A percentile compares a stretch with the other conserved stretches of the same genome.
Conservation (phyloP, 1,139 yeast genomes). For the Pichia sp. region DNA sequence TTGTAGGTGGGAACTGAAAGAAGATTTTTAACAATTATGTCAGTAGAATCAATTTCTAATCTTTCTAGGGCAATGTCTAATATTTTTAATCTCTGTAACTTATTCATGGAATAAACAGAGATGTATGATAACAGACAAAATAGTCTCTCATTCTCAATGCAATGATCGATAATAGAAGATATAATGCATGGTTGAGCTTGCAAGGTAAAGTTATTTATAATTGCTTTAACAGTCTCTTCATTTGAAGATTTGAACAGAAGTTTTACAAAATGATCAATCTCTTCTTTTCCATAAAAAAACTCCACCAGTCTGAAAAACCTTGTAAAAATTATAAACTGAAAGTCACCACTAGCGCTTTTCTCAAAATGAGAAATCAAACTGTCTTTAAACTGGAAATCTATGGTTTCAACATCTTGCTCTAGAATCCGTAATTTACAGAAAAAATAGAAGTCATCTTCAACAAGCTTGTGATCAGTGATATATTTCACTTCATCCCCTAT, state of each 20-base stretch:
- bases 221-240: constrained; percentile 11
- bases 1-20: constrained; percentile 44
- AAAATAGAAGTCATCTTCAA: constrained; percentile 27
- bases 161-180: constrained; percentile 26
- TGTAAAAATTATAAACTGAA: constrained; percentile 31
- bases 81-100: constrained; percentile 33
- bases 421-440: constrained; percentile 40
- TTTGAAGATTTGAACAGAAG: constrained; percentile 12
- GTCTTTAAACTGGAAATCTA: constrained; percentile 13
- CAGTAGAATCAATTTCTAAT: constrained; percentile 13
- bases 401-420: constrained; percentile 33
- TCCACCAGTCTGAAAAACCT: constrained; percentile 55
- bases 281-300: constrained; percentile 26
- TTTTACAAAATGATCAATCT: constrained; percentile 16
- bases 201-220: constrained; percentile 27
- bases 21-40: constrained; percentile 30
- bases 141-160: constrained; percentile 3
- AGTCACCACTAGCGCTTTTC: constrained; percentile 9
- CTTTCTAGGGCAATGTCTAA: constrained; percentile 31
- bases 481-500: constrained; percentile 18
- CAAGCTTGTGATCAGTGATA: neutral
- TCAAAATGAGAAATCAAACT: constrained; percentile 29
- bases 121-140: constrained; percentile 25
- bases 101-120: constrained; percentile 48
- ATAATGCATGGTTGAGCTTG: constrained; percentile 41